Base-by-base conservation (phyloP, 768 basidiomycete species). In the Rubroboletus pulcherrimus region DNA sequence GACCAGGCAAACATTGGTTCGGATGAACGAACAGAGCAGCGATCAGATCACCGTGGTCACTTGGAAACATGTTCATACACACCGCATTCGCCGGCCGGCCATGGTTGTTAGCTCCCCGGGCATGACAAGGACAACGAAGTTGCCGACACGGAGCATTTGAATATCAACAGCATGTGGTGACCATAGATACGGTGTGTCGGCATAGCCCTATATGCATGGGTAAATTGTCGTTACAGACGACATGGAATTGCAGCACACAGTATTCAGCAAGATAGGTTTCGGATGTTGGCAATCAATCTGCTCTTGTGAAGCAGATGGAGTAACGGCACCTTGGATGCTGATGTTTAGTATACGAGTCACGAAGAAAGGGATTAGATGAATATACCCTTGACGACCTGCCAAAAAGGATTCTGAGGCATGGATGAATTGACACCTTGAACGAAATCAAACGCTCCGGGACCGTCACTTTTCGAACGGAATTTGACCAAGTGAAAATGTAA, bases 61-160 rank as follows among this genome's bases (percentile, higher is more conserved):
- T 2, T 2, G 17, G 29, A 48, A 39, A 43, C 30, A 42, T 38
- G 41, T n/a, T 55, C 35, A 49, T 7, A 68, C 81, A 47, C 54
- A 87, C 86, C 89, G 80, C 53, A 91, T 76, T 39, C 90, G 80
- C 56, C 90, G 74, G 14, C 89, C 89, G 38, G 87, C 78, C 90
- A 91, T 91, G 3, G 90, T 92, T 6, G 89, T 91, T 54, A 89
- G 69, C 68, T 92, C 90, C 31, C 87, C 87, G 17, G 89, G 87
- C 63, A 90, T 81, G 60, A 89, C 78, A 55, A 89, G 75, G 69
- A 90, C 83, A 51, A 90, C 85, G 57, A 90, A 78, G 55, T 88
- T 85, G 39, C 90, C 90, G 34, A 86, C 77, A 38, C 88, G 87
- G 53, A 90, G 73, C 76, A 90, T 85, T 72, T 91, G 90, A 45